Percentiles rank a stretch among this genome's conserved stretches.
These are phyloP conservation scores for Achlya hypogyna DNA, from an alignment of 352 stramenopile genomes.

Conservation along the genomic window DNA sequence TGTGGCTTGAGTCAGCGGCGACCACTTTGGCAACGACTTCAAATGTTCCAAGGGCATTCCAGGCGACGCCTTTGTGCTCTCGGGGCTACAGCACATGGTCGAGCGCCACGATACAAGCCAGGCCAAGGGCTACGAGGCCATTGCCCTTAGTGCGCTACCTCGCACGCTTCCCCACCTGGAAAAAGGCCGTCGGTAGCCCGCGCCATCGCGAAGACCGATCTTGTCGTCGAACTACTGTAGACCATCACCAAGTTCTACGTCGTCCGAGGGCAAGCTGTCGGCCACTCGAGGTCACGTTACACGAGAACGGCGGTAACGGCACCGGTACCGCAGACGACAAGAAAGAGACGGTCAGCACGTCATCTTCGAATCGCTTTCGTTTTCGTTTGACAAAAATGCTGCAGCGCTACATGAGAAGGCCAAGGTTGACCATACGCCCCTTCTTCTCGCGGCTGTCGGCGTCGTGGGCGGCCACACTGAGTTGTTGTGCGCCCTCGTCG, in stretches of 20 bases:
- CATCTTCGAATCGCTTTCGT: slow-evolving; percentile 18
- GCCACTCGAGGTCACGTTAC: slow-evolving; percentile 2
- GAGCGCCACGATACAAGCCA: slow-evolving; percentile 24
- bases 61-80: not conserved
- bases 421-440: slow-evolving; percentile 50
- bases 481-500: slow-evolving; percentile 47
- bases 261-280: not conserved
- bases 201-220: slow-evolving; percentile 41
- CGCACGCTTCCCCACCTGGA: slow-evolving; percentile 68
- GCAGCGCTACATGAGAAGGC: slow-evolving; percentile 63
- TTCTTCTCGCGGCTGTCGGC: slow-evolving; percentile 51
- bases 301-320: not conserved
- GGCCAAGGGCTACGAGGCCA: slow-evolving; percentile 50
- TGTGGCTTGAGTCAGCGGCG: slow-evolving; percentile 62
- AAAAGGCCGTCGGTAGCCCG: slow-evolving; percentile 58
- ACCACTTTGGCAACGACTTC: slow-evolving; percentile 42
- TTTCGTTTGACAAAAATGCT: slow-evolving; percentile 62
- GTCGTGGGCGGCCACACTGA: slow-evolving; percentile 69
- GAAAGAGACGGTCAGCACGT: slow-evolving; percentile 10
- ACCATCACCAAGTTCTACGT: slow-evolving; percentile 59
- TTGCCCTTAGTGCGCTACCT: slow-evolving; percentile 65
- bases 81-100: not conserved
- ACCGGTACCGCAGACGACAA: not conserved
- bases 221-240: slow-evolving; percentile 45
- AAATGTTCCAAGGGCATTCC: slow-evolving; percentile 51